These are phyloP conservation scores for Linnemannia zychae DNA, from an alignment of 192 early-diverging fungal species.

Conservation along the genomic window DNA sequence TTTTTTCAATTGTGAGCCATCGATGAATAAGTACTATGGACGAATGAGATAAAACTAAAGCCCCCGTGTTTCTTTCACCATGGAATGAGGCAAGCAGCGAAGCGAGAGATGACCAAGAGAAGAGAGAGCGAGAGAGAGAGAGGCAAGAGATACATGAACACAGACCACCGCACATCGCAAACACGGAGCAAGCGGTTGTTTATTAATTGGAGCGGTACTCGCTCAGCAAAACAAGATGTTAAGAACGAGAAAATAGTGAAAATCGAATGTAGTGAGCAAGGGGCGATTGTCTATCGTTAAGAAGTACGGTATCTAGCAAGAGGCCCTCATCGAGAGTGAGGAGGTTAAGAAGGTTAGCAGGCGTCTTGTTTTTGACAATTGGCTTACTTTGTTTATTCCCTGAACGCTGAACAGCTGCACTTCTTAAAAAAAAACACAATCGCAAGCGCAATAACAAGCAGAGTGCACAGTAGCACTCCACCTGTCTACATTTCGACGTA, in stretches of 20 bases:
- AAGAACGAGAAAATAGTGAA: not conserved
- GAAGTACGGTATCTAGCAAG: not conserved
- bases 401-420: no score
- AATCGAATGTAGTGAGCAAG: conserved; percentile 7
- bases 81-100: not conserved
- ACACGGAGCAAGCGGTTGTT: not conserved
- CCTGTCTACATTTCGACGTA: no score
- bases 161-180: not conserved
- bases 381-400: no score
- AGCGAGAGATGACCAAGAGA: no score
- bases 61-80: not conserved
- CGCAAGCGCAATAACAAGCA: no score
- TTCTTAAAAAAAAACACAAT: no score
- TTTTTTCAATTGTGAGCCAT: not conserved
- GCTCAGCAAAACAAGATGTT: not conserved
- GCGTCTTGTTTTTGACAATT: no score
- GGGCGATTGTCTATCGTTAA: conserved; percentile 7
- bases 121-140: no score
- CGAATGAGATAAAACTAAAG: not conserved
- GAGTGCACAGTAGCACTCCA: no score
- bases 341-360: no score
- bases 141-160: not conserved
- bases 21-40: not conserved
- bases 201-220: not conserved
- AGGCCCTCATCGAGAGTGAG: no score